These are phyloP conservation scores for Myrica gale DNA, from an alignment of 306 rosid genomes.

Conservation along the genomic window DNA sequence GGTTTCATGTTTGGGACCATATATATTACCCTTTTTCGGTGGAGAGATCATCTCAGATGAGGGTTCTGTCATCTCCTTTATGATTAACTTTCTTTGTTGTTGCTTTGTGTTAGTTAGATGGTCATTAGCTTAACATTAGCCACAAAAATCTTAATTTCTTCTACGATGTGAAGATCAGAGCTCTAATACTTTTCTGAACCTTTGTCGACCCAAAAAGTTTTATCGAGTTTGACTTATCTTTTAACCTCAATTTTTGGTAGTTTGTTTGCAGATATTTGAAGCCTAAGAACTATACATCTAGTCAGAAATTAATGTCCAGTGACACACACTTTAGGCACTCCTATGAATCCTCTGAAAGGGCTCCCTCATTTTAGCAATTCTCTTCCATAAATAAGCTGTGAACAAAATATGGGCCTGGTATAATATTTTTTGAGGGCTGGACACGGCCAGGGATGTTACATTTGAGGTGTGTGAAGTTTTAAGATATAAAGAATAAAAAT, in stretches of 20 bases:
- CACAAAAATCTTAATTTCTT: neutral
- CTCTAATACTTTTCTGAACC: neutral
- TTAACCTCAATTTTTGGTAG: neutral
- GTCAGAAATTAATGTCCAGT: neutral
- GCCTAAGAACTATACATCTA: neutral
- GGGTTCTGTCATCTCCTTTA: neutral
- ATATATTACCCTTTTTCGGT: neutral
- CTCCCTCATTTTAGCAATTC: neutral
- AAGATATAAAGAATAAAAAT: neutral
- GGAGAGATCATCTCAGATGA: neutral
- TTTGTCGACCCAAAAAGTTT: neutral
- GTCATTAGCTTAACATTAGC: neutral
- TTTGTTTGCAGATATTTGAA: neutral
- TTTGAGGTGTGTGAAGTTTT: neutral
- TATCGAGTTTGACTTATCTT: neutral
- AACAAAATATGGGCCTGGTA: neutral
- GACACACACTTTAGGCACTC: neutral
- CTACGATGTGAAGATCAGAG: neutral
- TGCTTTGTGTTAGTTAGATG: neutral
- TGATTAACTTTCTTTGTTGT: neutral
- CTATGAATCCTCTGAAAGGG: neutral
- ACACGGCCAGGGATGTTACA: neutral
- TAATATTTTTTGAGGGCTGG: neutral
- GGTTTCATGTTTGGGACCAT: too few species aligned
- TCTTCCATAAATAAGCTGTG: neutral